Conservation (phyloP, 345 rosid genomes). For the Garcia nutans region DNA sequence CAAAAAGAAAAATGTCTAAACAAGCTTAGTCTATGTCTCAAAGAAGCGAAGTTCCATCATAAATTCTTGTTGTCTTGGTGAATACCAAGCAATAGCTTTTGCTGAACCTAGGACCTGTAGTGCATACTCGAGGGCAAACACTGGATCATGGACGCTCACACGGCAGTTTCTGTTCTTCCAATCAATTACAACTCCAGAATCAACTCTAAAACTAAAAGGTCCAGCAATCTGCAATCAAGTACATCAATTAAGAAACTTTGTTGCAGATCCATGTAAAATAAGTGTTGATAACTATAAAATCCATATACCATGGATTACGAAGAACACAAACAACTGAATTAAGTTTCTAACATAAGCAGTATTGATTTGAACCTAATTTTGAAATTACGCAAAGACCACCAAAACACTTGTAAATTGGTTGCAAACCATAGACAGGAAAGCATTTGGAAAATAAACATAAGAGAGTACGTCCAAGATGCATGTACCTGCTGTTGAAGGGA, state of each 20-base stretch:
- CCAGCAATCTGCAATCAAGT: conserved; percentile 68
- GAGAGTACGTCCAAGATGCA: conserved; percentile 6
- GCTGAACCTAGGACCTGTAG: conserved; percentile 87
- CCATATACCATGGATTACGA: not conserved
- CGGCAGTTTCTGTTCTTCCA: conserved; percentile 46
- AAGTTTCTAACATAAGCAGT: not conserved
- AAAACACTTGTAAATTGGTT: not conserved
- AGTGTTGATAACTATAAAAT: not conserved
- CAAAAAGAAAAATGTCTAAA: not conserved
- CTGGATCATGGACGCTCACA: conserved; percentile 49
- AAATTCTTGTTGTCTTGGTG: conserved; percentile 73
- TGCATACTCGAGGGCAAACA: conserved; percentile 81
- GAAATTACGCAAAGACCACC: not conserved
- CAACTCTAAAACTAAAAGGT: conserved; percentile 85
- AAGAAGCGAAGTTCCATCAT: conserved; percentile 89
- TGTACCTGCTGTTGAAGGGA: conserved; percentile 96
- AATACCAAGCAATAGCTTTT: conserved; percentile 89
- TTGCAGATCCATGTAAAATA: not conserved
- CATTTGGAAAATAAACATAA: conserved; percentile 4
- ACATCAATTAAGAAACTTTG: not conserved
- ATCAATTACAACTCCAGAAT: conserved; percentile 60
- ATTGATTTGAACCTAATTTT: not conserved
- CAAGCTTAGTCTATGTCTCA: conserved; percentile 40
- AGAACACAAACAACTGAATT: not conserved
- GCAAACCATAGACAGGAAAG: not conserved